These are phyloP conservation scores for Bruguiera parviflora DNA, from an alignment of 345 rosid genomes.

Conservation along the genomic window DNA sequence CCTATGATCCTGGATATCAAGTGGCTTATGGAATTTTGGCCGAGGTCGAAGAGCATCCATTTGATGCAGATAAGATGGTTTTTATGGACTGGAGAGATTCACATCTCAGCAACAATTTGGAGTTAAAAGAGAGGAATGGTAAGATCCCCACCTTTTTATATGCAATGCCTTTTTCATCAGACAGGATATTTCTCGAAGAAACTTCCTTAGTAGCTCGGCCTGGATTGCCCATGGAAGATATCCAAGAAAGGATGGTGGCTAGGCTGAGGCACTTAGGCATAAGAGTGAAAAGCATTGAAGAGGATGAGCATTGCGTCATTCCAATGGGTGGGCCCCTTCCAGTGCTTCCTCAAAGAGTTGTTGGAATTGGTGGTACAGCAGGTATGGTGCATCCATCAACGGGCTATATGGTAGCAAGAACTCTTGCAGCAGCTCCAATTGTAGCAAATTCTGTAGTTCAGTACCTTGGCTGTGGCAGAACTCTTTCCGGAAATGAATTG, in stretches of 20 bases:
- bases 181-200: conserved; percentile 84
- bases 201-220: conserved; percentile 94
- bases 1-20: conserved; percentile 94
- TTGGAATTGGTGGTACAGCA: conserved; percentile 94
- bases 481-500: conserved; percentile 49
- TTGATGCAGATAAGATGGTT: conserved; percentile 88
- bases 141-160: conserved; percentile 85
- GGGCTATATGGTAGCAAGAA: conserved; percentile 98
- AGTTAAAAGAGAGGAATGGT: conserved; percentile 56
- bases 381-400: conserved; percentile 96
- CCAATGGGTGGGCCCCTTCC: conserved; percentile 99
- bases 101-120: conserved; percentile 46
- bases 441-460: conserved; percentile 78
- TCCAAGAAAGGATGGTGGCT: conserved; percentile 94
- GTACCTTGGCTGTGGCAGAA: conserved; percentile 52
- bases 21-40: conserved; percentile 93
- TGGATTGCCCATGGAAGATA: conserved; percentile 72
- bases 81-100: conserved; percentile 99
- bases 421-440: conserved; percentile 92
- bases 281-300: conserved; percentile 75
- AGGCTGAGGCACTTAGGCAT: conserved; percentile 80
- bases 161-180: conserved; percentile 88
- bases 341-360: conserved; percentile 84
- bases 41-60: conserved; percentile 92
- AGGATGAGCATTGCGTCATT: conserved; percentile 87